Percentiles rank a stretch among this genome's conserved stretches.
Conservation (phyloP, 2,329 filamentous ascomycete genomes). For the Trichoderma sp. region DNA sequence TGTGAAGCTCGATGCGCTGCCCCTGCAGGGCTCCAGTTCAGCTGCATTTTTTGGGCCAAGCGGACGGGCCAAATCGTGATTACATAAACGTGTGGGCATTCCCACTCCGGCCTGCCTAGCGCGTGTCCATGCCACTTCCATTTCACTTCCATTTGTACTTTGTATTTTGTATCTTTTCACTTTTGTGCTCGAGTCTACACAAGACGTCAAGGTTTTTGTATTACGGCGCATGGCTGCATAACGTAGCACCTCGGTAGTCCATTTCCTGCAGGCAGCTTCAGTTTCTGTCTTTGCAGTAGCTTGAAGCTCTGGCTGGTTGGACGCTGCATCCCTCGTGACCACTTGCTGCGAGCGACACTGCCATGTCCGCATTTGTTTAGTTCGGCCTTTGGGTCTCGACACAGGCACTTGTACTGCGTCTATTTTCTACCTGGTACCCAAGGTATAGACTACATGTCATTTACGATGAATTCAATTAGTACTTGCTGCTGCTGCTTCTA, state of each 20-base stretch:
- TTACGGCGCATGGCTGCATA: not conserved
- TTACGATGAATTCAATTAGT: not conserved
- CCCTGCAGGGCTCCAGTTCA: slow-evolving; percentile 13
- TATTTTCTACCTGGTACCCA: not conserved
- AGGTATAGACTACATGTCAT: not conserved
- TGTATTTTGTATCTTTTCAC: not conserved
- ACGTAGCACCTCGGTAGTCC: not conserved
- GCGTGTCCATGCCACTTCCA: not conserved
- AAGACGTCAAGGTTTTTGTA: not conserved
- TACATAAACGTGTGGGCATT: not conserved
- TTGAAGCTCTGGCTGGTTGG: not conserved
- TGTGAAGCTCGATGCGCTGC: slow-evolving; percentile 4
- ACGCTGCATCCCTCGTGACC: not conserved
- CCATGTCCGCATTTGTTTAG: not conserved
- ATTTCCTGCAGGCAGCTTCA: not conserved
- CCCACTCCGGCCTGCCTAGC: not conserved
- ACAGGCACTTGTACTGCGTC: not conserved
- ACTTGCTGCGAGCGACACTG: not conserved
- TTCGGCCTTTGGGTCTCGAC: not conserved
- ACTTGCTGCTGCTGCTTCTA: not conserved
- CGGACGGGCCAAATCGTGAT: not conserved
- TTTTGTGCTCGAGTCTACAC: not conserved
- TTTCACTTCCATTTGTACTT: not conserved
- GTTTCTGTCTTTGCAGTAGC: too few species aligned
- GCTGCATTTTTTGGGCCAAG: slow-evolving; percentile 2